phyloP scores from a whole-genome alignment of 805 yeast genomes.

The Starmerella stellata region DNA sequence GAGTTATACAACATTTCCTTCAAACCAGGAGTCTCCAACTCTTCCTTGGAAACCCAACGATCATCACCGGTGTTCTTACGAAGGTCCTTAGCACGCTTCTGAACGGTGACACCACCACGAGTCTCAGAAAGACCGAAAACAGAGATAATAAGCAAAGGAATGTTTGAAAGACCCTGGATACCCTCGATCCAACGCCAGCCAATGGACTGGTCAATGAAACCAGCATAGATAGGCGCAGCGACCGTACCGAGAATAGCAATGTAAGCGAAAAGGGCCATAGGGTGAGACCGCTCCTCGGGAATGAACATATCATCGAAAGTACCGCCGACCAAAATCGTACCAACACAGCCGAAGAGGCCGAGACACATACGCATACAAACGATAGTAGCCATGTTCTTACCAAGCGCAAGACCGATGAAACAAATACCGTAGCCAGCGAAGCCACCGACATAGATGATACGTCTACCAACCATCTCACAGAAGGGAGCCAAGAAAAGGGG shows the following conservation, averaged over 20 bases:
- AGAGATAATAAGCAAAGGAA: constrained; percentile 33
- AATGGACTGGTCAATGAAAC: constrained; percentile 40
- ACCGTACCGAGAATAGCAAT: constrained; percentile 48
- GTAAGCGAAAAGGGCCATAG: constrained; percentile 48
- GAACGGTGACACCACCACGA: constrained; percentile 35
- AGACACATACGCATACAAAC: constrained; percentile 47
- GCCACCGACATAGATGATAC: constrained; percentile 33
- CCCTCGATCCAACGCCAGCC: constrained; percentile 64
- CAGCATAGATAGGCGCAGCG: constrained; percentile 45
- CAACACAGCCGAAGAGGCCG: constrained; percentile 60
- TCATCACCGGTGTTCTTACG: constrained; percentile 36
- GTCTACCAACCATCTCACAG: constrained; percentile 42
- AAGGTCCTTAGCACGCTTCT: constrained; percentile 33
- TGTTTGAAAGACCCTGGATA: constrained; percentile 43
- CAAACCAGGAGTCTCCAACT: constrained; percentile 52
- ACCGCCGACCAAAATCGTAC: constrained; percentile 63
- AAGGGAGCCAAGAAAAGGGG: constrained; percentile 44
- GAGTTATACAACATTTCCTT: constrained; percentile 50
- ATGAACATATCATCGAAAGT: constrained; percentile 53
- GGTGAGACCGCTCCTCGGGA: constrained; percentile 43
- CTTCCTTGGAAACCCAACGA: constrained; percentile 38
- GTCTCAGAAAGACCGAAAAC: constrained; percentile 43
- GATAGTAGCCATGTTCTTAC: constrained; percentile 43
- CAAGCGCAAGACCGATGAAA: constrained; percentile 31
- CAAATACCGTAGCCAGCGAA: constrained; percentile 30